Evolutionary conservation across 306 rosid genomes (phyloP), one percentile per base, ranked within the genome.

Genomic region (Luffa aegyptiaca): DNA sequence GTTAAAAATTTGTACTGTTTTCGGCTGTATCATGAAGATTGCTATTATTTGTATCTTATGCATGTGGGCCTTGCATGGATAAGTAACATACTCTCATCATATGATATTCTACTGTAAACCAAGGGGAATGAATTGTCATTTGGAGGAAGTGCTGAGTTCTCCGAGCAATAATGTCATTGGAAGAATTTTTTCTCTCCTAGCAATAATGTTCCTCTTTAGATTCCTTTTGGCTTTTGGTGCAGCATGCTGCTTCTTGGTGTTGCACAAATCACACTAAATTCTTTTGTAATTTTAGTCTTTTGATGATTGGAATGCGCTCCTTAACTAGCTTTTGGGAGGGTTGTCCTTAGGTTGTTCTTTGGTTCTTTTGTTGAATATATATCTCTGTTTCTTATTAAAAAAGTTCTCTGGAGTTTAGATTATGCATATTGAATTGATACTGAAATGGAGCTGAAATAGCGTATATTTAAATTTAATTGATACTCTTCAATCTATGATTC

Each of bases 351-450:
- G 31, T 26, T 26, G 31, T 26, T 1, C 31, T 26, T 26, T 26
- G 31, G 31, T 26, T 26, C 31, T 26, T 26, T 1, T 26, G 31
- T 26, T 26, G 31, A 26, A 26, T 26, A 26, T 26, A 26, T 26
- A 26, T 26, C 31, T 26, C 31, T 26, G 31, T 26, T 26, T 26
- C 31, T 26, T 26, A 26, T 26, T 26, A 26, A 73, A 48, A 31
- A 31, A 31, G 78, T 13, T 73, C 51, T 73, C 20, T 73, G 78
- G 78, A 49, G 26, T 73, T 73, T 49, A 31, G 62, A 74, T 74
- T 64, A 53, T 75, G 49, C 6, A 16, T 14, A 73, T 72, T 72
- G 20, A 72, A 72, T 46, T 72, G 21, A 13, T 73, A 59, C 14
- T 49, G 10, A 10, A 72, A 73, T 73, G 61, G 62, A 49, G 61